Evolutionary conservation across 1,284 basidiomycete species (phyloP).

Genomic region (Baeospora myosura): DNA sequence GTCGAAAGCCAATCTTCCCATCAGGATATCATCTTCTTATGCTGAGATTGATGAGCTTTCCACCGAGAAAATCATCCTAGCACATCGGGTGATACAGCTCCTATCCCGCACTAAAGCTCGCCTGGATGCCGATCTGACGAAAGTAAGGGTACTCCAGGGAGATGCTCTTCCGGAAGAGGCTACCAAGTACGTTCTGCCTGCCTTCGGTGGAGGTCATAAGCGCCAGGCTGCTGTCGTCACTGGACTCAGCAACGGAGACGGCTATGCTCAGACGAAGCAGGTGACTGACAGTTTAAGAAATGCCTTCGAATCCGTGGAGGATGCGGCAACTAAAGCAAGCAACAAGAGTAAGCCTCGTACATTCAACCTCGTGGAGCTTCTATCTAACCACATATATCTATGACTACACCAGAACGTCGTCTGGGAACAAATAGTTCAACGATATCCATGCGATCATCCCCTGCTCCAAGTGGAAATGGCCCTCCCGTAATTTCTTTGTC

Average conservation of each 20-base stretch:
- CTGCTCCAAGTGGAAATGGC: not conserved
- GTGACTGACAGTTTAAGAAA: not conserved
- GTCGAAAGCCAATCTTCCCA: too few species aligned
- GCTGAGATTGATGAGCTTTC: conserved; percentile 46
- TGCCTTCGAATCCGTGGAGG: not conserved
- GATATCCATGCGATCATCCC: not conserved
- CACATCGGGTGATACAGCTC: conserved; percentile 47
- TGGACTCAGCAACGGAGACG: not conserved
- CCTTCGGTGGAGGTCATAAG: conserved; percentile 6
- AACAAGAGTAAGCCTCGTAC: not conserved
- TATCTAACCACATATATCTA: too few species aligned
- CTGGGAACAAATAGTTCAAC: not conserved
- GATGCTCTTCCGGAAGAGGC: conserved; percentile 22
- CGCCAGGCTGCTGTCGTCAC: not conserved
- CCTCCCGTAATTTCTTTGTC: conserved; percentile 1
- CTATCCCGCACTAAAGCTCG: conserved; percentile 45
- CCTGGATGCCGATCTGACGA: conserved; percentile 49
- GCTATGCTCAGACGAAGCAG: not conserved
- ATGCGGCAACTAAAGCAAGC: not conserved
- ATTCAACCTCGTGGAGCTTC: too few species aligned
- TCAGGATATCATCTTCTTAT: conserved; percentile 43
- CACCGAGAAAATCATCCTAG: conserved; percentile 46
- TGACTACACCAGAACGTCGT: not conserved
- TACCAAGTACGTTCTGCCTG: conserved; percentile 8
- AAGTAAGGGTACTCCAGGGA: conserved; percentile 51